A percentile compares a stretch with the other conserved stretches of the same genome.
Conservation (phyloP, 768 basidiomycete genomes). For the Baorangia bicolor region DNA sequence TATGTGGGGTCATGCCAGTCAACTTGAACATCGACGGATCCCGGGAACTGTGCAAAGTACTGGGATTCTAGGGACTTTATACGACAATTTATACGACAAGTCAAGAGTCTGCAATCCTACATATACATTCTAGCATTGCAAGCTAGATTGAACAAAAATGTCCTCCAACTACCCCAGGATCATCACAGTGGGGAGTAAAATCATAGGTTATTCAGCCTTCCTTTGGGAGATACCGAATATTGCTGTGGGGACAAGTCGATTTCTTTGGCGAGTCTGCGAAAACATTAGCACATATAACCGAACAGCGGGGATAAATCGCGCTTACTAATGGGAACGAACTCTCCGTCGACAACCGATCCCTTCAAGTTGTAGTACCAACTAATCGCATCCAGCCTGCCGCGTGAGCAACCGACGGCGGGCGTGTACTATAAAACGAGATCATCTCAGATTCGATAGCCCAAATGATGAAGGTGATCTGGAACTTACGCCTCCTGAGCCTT, state of each 20-base stretch:
- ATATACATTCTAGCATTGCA: background rate
- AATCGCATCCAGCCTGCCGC: constrained; percentile 41
- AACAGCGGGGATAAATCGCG: background rate
- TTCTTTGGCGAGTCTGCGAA: constrained; percentile 48
- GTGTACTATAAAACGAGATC: constrained; percentile 38
- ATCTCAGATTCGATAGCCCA: background rate
- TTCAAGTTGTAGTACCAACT: constrained; percentile 64
- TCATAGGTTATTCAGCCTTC: constrained; percentile 35
- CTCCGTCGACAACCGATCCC: constrained; percentile 64
- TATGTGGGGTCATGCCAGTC: background rate
- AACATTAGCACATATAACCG: background rate
- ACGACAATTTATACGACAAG: no score
- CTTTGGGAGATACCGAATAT: constrained; percentile 56
- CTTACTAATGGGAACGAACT: constrained; percentile 60
- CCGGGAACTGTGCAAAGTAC: background rate
- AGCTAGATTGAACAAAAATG: no score
- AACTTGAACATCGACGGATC: background rate
- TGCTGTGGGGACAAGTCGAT: constrained; percentile 53
- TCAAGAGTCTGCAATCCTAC: background rate
- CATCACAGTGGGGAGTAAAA: background rate
- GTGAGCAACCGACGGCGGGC: constrained; percentile 48
- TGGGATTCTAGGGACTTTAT: background rate
- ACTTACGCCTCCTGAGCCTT: constrained; percentile 48
- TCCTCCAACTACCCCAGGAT: background rate
- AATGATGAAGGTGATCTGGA: background rate